phyloP scores from a whole-genome alignment of 768 basidiomycete species.

The Myochromella boudieri region DNA sequence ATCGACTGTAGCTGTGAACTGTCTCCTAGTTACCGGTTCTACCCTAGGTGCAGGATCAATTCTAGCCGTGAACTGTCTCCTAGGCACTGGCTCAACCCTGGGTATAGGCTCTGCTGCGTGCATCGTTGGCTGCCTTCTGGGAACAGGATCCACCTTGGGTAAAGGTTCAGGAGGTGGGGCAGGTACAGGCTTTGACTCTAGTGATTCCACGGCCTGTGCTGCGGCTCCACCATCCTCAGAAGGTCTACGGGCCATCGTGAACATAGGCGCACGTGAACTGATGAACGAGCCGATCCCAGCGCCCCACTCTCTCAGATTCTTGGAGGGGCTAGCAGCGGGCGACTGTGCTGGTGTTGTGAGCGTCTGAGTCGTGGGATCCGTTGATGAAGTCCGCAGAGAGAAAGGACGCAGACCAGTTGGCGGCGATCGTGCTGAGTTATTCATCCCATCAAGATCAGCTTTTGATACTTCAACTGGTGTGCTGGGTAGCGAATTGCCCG shows the following conservation, averaged over 20 bases:
- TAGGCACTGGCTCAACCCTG: no score
- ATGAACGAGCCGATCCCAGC: slow-evolving; percentile 21
- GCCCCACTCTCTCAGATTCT: slow-evolving; percentile 19
- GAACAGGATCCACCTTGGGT: background rate
- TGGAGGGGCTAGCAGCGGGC: slow-evolving; percentile 11
- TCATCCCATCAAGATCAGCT: slow-evolving; percentile 30
- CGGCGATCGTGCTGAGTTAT: slow-evolving; percentile 3
- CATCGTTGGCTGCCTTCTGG: no score
- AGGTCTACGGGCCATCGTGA: slow-evolving; percentile 14
- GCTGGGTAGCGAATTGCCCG: slow-evolving; percentile 30
- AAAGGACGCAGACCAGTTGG: slow-evolving; percentile 16
- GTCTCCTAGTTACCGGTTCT: background rate
- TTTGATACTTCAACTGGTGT: slow-evolving; percentile 40
- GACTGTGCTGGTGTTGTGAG: slow-evolving; percentile 9
- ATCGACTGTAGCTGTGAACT: background rate
- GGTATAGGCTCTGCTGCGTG: no score
- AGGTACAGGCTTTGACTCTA: slow-evolving; percentile 7
- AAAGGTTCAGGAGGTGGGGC: slow-evolving; percentile 6
- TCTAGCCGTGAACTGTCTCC: no score
- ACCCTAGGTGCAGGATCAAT: background rate
- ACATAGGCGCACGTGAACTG: slow-evolving; percentile 17
- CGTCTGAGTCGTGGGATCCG: background rate
- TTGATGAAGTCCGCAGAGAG: slow-evolving; percentile 11
- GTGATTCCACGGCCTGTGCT: background rate
- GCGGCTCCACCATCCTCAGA: slow-evolving; percentile 8